Base-by-base conservation (phyloP, 257 asterid species). In the Datura wrightii region DNA sequence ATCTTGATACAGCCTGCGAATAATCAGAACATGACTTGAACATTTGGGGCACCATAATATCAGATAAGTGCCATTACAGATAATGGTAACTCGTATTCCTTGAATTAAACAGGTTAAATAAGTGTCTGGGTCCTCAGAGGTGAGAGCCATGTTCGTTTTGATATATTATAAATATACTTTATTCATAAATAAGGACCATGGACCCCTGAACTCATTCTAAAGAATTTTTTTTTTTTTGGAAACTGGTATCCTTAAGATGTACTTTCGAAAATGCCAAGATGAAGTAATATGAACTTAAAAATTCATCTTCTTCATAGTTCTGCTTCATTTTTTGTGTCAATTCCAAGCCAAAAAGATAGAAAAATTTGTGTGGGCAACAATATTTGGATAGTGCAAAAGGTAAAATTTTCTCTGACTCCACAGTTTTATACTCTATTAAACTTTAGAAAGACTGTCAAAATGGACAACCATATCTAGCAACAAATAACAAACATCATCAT, bases 21-120 rank as follows among this genome's bases (percentile, higher is more conserved):
- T 76, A 76, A 50, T 50, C 81, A 50, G 60, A 76, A 48, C 81
- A 50, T 76, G 60, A 76, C 6, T n/a, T 46, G 81, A 50, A 48
- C 81, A 50, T 76, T 50, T 46, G 8, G 19, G 62, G 59, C 11
- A 50, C 19, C 59, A 76, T 31, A 50, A 76, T 34, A 76, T 76
- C 46, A 76, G 62, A 13, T 3, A 76, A 50, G 14, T 13, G 11
- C 10, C 59, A 72, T 50, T 13, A 76, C 46, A 76, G 60, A 7
- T 50, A 76, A 24, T 76, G 19, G 62, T 3, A 50, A 31, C 46
- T 59, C 3, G 14, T 50, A 76, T 50, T 13, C 31, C 50, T 2
- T 76, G 50, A 50, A 13, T 50, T 48, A 76, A 76, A 13, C 62
- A 50, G 60, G 24, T 31, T 24, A 76, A 48, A 76, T 31, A 50